These are phyloP conservation scores for Sporothrix dimorphospora DNA, from an alignment of 2,329 filamentous ascomycete species.

Conservation along the genomic window DNA sequence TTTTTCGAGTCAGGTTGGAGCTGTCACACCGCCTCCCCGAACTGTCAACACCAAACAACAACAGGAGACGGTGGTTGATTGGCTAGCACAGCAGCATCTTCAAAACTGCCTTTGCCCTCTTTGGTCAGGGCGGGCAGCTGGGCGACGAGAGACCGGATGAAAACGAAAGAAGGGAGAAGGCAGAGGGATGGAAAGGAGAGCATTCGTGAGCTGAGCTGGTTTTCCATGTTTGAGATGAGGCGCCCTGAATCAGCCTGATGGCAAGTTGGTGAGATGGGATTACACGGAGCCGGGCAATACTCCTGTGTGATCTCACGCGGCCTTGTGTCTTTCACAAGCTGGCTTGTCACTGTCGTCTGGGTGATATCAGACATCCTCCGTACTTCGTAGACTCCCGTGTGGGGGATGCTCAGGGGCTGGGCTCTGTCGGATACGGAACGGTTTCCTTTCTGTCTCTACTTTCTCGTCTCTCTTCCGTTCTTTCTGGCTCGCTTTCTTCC, in stretches of 20 bases:
- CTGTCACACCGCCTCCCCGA: slow-evolving; percentile 25
- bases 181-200: neutral
- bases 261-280: neutral
- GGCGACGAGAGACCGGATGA: slow-evolving; percentile 2
- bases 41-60: neutral
- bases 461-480: neutral
- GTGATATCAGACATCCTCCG: neutral
- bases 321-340: neutral
- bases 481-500: neutral
- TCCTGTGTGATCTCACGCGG: neutral
- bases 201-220: neutral
- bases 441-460: neutral
- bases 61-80: slow-evolving; percentile 5
- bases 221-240: neutral
- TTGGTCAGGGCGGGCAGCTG: neutral
- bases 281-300: neutral
- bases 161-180: neutral
- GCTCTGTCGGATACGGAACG: neutral
- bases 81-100: neutral
- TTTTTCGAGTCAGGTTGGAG: slow-evolving; percentile 19
- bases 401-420: slow-evolving; percentile 4
- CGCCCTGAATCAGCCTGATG: slow-evolving; percentile 13
- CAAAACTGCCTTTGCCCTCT: neutral
- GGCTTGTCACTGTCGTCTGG: neutral
- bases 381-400: neutral